Conservation (phyloP, 73 alveolate genomes). For the Diophrys appendiculata region DNA sequence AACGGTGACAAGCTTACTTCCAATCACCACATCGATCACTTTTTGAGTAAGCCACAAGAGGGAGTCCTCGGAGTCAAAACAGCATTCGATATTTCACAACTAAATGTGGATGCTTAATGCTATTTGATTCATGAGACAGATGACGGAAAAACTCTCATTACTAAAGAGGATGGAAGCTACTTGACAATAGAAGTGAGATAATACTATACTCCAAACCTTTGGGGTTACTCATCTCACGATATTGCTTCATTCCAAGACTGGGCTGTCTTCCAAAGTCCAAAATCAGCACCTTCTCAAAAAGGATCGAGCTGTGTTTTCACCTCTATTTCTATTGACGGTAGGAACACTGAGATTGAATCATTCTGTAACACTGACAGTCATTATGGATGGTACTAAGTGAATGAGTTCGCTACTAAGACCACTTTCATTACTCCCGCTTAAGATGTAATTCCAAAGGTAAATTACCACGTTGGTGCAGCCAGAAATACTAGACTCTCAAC, state of each 20-base stretch:
- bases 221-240: not conserved
- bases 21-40: too few relatives aligned
- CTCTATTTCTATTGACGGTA: not conserved
- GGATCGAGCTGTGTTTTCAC: not conserved
- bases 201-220: not conserved
- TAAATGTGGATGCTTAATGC: not conserved
- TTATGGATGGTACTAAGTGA: not conserved
- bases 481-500: not conserved
- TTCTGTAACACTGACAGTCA: not conserved
- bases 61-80: too few relatives aligned
- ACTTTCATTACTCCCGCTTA: not conserved
- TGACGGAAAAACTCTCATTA: too few relatives aligned
- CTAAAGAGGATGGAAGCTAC: not conserved
- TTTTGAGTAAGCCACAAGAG: too few relatives aligned
- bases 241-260: not conserved
- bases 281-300: not conserved
- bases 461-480: not conserved
- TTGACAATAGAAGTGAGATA: too few relatives aligned
- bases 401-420: not conserved
- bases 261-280: not conserved
- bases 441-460: not conserved
- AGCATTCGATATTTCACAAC: too few relatives aligned
- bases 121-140: not conserved
- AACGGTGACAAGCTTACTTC: too few relatives aligned
- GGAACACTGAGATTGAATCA: too few relatives aligned